Evolutionary conservation across 306 rosid genomes (phyloP), one percentile per base, ranked within the genome.

Genomic region (Mucuna pruriens): DNA sequence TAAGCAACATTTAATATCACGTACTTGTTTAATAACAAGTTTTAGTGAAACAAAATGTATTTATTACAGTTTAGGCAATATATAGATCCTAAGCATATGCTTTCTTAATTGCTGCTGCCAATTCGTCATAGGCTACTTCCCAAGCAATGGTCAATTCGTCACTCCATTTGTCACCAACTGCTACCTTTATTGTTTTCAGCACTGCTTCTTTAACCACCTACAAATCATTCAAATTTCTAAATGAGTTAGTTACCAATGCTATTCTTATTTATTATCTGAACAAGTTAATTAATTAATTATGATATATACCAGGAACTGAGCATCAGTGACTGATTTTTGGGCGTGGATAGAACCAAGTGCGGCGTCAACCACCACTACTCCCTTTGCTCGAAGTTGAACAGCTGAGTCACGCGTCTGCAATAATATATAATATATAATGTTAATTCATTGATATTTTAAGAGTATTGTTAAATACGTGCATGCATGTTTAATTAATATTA

Each of bases 121-220:
- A 72, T 78, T 52, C 83, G 54, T 83, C 80, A 31, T 83, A 83
- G 17, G 86, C 83, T 64, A 63, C 19, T 15, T 38, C 76, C 86
- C 83, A 72, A 39, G 86, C 86, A 51, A 6, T 66, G 49, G 46
- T 40, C 4, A 78, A 6, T n/a, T 83, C 83, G 0, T 16, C 80
- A 34, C 71, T 71, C 80, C 86, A 83, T 42, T 78, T 72, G 42
- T 44, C 80, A 0, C 83, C 86, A 33, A 38, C 70, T 1, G 72
- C 87, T 17, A 74, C 83, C 54, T 84, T 79, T 34, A 84, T 5
- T 74, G 87, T 74, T 26, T 48, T 63, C 57, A 83, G 6, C 11
- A 78, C 5, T 54, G 86, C 83, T 72, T 83, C 83, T 44, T 83
- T 83, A 1, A 83, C 80, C 76, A 72, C 86, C 83, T 83, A 8